Evolutionary conservation across 305 asterid species (phyloP).

Genomic region (Fraxinus ornus): DNA sequence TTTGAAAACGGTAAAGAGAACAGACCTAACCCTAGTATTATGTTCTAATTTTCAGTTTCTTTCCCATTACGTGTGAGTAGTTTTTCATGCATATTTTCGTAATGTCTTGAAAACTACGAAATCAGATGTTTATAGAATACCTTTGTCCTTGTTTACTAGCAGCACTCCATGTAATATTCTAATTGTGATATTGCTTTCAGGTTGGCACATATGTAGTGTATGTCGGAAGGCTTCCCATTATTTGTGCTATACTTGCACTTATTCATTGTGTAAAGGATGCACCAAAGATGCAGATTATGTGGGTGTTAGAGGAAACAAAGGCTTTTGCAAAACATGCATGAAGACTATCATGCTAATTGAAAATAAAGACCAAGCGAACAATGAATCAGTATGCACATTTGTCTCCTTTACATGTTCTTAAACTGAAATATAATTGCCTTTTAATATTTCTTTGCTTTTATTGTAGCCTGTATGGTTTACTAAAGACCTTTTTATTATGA

Average conservation of each 20-base stretch:
- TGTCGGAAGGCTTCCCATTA: conserved; percentile 72
- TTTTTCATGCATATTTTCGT: conserved; percentile 1
- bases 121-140: conserved; percentile 2
- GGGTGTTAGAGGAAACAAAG: conserved; percentile 73
- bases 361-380: conserved; percentile 64
- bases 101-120: not conserved
- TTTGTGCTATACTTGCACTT: conserved; percentile 90
- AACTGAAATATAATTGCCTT: not conserved
- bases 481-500: not conserved
- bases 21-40: not conserved
- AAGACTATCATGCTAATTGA: conserved; percentile 79
- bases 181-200: conserved; percentile 48
- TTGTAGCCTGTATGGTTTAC: not conserved
- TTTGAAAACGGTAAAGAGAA: too few relatives aligned
- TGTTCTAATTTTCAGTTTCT: not conserved
- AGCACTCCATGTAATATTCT: conserved; percentile 19
- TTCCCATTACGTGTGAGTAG: not conserved
- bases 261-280: conserved; percentile 89
- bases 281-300: conserved; percentile 60
- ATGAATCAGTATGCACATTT: conserved; percentile 55
- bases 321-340: conserved; percentile 93
- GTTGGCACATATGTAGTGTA: conserved; percentile 97
- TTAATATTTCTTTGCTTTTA: not conserved
- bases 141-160: conserved; percentile 2
- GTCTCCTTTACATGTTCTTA: conserved; percentile 17